These are phyloP conservation scores for Limnomonas spitsbergensis DNA, from an alignment of 139 green algal genomes.

Conservation along the genomic window DNA sequence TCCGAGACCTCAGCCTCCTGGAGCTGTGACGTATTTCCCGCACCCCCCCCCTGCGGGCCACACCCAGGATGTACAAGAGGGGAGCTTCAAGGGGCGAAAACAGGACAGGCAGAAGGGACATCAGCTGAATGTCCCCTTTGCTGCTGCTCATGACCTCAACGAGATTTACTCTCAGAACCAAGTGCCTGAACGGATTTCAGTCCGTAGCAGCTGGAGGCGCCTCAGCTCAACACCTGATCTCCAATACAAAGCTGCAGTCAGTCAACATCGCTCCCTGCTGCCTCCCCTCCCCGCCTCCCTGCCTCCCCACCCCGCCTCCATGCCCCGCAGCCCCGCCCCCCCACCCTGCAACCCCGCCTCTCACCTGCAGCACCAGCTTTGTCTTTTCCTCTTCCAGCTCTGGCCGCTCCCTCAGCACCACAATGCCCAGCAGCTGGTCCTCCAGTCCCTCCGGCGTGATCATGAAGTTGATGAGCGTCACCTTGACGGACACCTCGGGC, in stretches of 20 bases:
- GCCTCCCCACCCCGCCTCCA: not conserved
- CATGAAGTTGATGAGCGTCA: constrained; percentile 75
- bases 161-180: no score
- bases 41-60: constrained; percentile 64
- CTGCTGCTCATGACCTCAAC: no score
- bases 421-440: constrained; percentile 65
- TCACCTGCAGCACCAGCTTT: constrained; percentile 55
- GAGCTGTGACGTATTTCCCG: constrained; percentile 61
- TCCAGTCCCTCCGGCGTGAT: constrained; percentile 67
- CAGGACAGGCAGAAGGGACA: no score
- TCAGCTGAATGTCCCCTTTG: no score
- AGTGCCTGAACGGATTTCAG: no score
- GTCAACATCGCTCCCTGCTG: constrained; percentile 20
- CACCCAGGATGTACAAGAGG: no score
- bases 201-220: no score
- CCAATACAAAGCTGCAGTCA: no score
- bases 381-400: constrained; percentile 67
- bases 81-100: no score
- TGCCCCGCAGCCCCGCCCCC: not conserved
- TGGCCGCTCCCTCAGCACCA: constrained; percentile 55
- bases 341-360: constrained; percentile 32
- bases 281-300: no score
- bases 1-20: constrained; percentile 41
- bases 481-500: constrained; percentile 72
- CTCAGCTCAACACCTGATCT: no score